phyloP scores from a whole-genome alignment of 2,329 filamentous ascomycete species.

The Hypoxylon sp. region DNA sequence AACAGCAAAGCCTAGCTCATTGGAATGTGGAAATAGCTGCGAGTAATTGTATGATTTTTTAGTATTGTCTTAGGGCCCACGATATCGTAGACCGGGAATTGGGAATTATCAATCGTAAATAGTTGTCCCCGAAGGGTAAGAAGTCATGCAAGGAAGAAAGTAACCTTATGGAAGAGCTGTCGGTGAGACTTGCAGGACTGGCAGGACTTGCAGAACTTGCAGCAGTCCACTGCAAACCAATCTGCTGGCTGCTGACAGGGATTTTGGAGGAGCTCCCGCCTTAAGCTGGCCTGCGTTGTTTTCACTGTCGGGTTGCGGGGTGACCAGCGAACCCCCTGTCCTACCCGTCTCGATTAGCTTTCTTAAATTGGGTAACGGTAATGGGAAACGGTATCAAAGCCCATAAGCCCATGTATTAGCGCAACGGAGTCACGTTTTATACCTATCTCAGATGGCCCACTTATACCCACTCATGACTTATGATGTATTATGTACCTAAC shows the following conservation, averaged over 20 bases:
- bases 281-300: conserved; percentile 39
- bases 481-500: not conserved
- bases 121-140: conserved; percentile 21
- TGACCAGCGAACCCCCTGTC: conserved; percentile 35
- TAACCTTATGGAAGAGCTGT: conserved; percentile 20
- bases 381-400: conserved; percentile 4
- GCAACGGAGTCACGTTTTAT: not conserved
- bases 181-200: conserved; percentile 44
- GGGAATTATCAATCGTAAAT: conserved; percentile 17
- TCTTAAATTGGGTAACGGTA: conserved; percentile 26
- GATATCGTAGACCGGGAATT: conserved; percentile 13
- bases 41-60: conserved; percentile 20
- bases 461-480: not conserved
- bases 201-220: conserved; percentile 31
- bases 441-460: conserved; percentile 1
- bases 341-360: too few relatives aligned
- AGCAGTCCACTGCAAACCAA: conserved; percentile 11
- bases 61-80: conserved; percentile 5
- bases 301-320: conserved; percentile 45
- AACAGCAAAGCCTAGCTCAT: not conserved
- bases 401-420: not conserved
- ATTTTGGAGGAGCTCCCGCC: conserved; percentile 29
- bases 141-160: conserved; percentile 16
- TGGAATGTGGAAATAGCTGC: conserved; percentile 23
- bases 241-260: conserved; percentile 23